Conservation (phyloP, 495 filamentous ascomycete genomes). For the Tuber melanosporum region DNA sequence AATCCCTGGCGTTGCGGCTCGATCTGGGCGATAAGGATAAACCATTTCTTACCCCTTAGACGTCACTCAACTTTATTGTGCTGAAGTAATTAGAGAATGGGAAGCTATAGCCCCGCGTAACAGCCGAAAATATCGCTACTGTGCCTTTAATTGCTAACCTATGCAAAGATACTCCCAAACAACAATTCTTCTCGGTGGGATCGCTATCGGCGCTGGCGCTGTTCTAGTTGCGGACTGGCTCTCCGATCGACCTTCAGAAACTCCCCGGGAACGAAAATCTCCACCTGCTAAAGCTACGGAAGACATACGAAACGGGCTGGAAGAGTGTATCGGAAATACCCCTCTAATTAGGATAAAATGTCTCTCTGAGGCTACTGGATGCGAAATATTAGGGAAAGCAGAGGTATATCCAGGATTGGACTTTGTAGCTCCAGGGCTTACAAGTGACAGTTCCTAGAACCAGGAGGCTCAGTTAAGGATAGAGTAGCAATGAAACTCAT, state of each 20-base stretch:
- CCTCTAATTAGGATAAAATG: slow-evolving; percentile 82
- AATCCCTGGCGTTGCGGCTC: neutral
- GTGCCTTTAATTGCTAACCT: neutral
- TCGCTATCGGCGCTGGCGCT: slow-evolving; percentile 19
- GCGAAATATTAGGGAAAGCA: slow-evolving; percentile 87
- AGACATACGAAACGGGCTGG: slow-evolving; percentile 62
- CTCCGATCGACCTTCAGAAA: slow-evolving; percentile 11
- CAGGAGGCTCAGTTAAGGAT: slow-evolving; percentile 93
- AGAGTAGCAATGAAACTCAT: slow-evolving; percentile 89
- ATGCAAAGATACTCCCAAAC: slow-evolving; percentile 19
- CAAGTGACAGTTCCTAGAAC: slow-evolving; percentile 66
- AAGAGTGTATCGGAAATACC: slow-evolving; percentile 90
- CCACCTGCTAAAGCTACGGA: slow-evolving; percentile 10
- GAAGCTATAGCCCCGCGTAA: neutral
- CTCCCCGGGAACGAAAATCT: neutral
- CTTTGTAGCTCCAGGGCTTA: neutral
- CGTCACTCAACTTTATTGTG: slow-evolving; percentile 13
- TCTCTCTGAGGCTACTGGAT: slow-evolving; percentile 84
- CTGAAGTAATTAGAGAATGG: neutral
- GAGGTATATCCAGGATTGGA: slow-evolving; percentile 51
- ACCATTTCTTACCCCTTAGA: slow-evolving; percentile 13
- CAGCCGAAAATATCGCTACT: neutral
- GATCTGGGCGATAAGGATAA: neutral
- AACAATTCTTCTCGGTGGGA: slow-evolving; percentile 25
- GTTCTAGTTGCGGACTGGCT: slow-evolving; percentile 24